Percentiles rank a stretch among this genome's conserved stretches.
Evolutionary conservation across 768 basidiomycete genomes (phyloP).

Genomic region (Phaeolepiota aurea): DNA sequence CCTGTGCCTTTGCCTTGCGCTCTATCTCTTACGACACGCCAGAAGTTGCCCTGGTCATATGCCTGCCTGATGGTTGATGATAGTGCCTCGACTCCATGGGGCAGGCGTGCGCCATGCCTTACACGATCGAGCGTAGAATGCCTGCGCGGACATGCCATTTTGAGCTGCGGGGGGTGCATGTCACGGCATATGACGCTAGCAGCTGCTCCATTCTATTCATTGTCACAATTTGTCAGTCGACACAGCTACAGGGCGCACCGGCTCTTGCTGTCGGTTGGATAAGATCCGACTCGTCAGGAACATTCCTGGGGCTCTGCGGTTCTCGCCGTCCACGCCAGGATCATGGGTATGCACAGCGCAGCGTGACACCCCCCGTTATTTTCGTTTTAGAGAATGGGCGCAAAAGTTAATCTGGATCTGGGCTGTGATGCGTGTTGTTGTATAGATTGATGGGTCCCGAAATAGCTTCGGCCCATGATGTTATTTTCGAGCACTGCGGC

Average conservation of each 20-base stretch:
- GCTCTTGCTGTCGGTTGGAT: background rate
- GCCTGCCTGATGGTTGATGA: background rate
- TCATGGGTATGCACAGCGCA: background rate
- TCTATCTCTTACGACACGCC: no score
- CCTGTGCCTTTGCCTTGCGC: background rate
- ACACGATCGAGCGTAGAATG: background rate
- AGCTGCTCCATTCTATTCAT: no score
- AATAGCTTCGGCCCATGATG: no score
- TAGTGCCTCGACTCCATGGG: background rate
- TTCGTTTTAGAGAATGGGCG: background rate
- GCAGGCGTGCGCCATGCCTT: no score
- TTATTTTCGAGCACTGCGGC: no score
- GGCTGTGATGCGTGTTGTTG: no score
- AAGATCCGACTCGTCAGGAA: background rate
- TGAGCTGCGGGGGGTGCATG: no score
- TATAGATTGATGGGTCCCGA: no score
- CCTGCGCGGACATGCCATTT: background rate
- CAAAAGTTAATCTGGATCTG: no score
- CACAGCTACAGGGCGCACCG: background rate
- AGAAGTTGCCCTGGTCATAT: background rate
- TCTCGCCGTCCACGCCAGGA: background rate
- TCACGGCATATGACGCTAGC: no score
- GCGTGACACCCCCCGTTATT: background rate
- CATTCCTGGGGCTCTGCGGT: constrained; percentile 2
- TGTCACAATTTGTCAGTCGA: background rate